Evolutionary conservation across 495 filamentous ascomycete species (phyloP), one percentile per base, ranked within the genome.

Genomic region (Symbiotaphrina buchneri): DNA sequence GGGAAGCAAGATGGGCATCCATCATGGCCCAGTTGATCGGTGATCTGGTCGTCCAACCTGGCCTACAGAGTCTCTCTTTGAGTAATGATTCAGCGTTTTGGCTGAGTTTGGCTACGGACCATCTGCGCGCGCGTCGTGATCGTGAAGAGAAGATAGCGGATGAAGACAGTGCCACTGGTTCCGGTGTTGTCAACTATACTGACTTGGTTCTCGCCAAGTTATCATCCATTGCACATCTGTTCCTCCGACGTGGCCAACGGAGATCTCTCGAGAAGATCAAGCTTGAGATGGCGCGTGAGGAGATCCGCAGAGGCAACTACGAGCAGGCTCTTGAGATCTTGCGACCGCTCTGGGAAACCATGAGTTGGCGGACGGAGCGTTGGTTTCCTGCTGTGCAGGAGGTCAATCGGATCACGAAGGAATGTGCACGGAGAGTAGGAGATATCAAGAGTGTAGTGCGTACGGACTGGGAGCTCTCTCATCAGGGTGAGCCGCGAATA

Each of bases 21-120:
- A 57, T 80, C 3, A 85, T 91, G 79, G 75, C 74, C 1, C 59
- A 83, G 37, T 49, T 83, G 16, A 71, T 85, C n/a, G 63, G 69
- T 30, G 74, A 94, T 33, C 49, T 68, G 7, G 58, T 94, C 4
- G 83, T 92, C 36, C 84, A 94, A 39, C 53, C 74, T 8, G 84
- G 83, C 0, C n/a, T n/a, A n/a, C n/a, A n/a, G n/a, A n/a, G n/a
- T n/a, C n/a, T n/a, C n/a, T n/a, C n/a, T n/a, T n/a, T n/a, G n/a
- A n/a, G n/a, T n/a, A n/a, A n/a, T n/a, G n/a, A n/a, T n/a, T n/a
- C n/a, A n/a, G n/a, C n/a, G n/a, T 94, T 90, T 45, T 94, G 84
- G 78, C 67, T 77, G 31, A 63, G 69, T 17, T 46, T 68, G 10
- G 71, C 80, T 2, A 66, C 74, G 0, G 70, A 66, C 30, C 71